phyloP scores from a whole-genome alignment of 176 grass and related monocot genomes.

The Phyllostachys edulis region DNA sequence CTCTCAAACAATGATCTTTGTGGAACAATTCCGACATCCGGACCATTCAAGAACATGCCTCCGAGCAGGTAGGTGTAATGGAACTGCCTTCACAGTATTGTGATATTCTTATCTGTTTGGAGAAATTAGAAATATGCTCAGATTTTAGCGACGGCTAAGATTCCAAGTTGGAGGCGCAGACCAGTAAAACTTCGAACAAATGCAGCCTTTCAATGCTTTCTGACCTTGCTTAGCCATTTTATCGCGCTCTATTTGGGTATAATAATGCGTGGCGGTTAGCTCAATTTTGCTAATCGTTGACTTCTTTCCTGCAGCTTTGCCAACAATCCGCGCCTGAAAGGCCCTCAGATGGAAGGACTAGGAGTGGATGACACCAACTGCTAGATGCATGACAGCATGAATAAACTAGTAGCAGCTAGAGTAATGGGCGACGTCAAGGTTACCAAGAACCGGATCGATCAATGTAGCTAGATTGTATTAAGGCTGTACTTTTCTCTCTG shows the following conservation, averaged over 20 bases:
- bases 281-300: neutral
- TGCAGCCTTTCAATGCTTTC: too few species aligned
- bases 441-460: neutral
- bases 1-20: conserved; percentile 76
- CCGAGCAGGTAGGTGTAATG: conserved; percentile 41
- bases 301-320: conserved; percentile 48
- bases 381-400: conserved; percentile 21
- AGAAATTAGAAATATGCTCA: too few species aligned
- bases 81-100: neutral
- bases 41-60: conserved; percentile 50
- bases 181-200: too few species aligned
- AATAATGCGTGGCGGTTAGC: too few species aligned
- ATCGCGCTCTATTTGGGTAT: too few species aligned
- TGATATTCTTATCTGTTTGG: neutral
- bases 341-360: conserved; percentile 42
- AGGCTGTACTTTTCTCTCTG: neutral
- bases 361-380: conserved; percentile 43
- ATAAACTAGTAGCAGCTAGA: neutral
- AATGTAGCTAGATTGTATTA: neutral
- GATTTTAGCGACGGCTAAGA: too few species aligned
- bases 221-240: too few species aligned
- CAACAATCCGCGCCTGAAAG: conserved; percentile 70
- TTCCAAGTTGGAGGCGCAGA: too few species aligned
- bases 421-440: neutral
- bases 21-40: conserved; percentile 63